A percentile compares a stretch with the other conserved stretches of the same genome.
Evolutionary conservation across 257 asterid genomes (phyloP).

Genomic region (Solanum clarkiae): DNA sequence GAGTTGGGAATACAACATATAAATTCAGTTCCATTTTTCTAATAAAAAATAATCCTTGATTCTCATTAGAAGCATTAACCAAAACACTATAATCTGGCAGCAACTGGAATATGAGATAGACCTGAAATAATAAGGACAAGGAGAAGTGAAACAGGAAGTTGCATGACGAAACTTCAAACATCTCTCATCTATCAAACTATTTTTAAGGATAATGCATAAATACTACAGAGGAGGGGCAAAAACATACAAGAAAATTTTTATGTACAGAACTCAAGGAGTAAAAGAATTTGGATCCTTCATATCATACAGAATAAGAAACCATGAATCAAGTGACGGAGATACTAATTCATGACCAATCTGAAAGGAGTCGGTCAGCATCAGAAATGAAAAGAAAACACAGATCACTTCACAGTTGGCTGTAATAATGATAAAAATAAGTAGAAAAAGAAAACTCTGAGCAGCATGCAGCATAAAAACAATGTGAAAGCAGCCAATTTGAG

Average conservation of each 20-base stretch:
- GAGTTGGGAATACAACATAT: not conserved
- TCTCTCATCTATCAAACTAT: not conserved
- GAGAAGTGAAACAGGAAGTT: not conserved
- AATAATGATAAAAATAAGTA: not conserved
- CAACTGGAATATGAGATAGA: not conserved
- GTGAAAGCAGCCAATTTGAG: not conserved
- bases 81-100: not conserved
- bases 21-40: not conserved
- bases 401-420: not conserved
- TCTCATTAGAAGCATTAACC: not conserved
- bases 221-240: not conserved
- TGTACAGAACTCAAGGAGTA: not conserved
- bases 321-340: not conserved
- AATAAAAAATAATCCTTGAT: not conserved
- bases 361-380: not conserved
- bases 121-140: not conserved
- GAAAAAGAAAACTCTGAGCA: not conserved
- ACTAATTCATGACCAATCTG: not conserved
- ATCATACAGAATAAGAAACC: not conserved
- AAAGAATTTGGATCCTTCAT: not conserved
- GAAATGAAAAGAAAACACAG: not conserved
- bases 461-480: not conserved
- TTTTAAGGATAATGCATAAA: not conserved
- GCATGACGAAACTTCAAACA: not conserved
- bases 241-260: not conserved